phyloP scores from a whole-genome alignment of 139 green algal genomes.

The Micractinium sp. region DNA sequence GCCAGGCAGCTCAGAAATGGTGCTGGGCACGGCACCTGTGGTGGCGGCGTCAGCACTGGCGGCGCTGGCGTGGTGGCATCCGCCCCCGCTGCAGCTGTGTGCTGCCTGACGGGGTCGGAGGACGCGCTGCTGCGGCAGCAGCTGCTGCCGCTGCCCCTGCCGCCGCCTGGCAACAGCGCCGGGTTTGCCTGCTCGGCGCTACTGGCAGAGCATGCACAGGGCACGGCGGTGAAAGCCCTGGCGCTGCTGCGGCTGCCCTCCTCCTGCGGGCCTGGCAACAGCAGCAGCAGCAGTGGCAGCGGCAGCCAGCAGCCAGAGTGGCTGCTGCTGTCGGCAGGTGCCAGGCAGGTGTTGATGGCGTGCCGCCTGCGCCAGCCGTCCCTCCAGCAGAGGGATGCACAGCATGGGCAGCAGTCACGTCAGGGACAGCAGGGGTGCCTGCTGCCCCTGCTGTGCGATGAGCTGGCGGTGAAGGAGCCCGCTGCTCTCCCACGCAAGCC shows the following conservation, averaged over 20 bases:
- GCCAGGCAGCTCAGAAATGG: not conserved
- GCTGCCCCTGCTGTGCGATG: slow-evolving; percentile 20
- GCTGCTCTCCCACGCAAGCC: not conserved
- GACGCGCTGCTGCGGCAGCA: slow-evolving; percentile 15
- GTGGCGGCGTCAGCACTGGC: not conserved
- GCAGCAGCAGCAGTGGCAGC: not conserved
- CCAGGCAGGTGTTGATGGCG: slow-evolving; percentile 39
- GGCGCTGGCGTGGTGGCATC: no score
- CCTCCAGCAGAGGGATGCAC: not conserved
- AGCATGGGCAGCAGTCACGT: not conserved
- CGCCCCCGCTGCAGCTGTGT: not conserved
- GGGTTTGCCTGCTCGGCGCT: not conserved
- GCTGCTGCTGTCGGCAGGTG: slow-evolving; percentile 43
- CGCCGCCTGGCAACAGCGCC: not conserved
- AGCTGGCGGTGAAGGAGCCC: slow-evolving; percentile 24
- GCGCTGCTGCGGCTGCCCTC: slow-evolving; percentile 1
- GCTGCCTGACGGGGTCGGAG: slow-evolving; percentile 27
- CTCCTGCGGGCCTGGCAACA: not conserved
- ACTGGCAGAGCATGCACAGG: slow-evolving; percentile 24
- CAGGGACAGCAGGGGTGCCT: not conserved
- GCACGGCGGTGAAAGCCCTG: slow-evolving; percentile 38
- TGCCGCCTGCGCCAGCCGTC: slow-evolving; percentile 27
- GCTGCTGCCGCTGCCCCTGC: not conserved
- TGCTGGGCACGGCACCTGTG: not conserved
- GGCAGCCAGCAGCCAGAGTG: slow-evolving; percentile 1